Percentiles rank a stretch among this genome's conserved stretches.
Conservation (phyloP, 768 basidiomycete species). For the Termitomyces eurrhizus region DNA sequence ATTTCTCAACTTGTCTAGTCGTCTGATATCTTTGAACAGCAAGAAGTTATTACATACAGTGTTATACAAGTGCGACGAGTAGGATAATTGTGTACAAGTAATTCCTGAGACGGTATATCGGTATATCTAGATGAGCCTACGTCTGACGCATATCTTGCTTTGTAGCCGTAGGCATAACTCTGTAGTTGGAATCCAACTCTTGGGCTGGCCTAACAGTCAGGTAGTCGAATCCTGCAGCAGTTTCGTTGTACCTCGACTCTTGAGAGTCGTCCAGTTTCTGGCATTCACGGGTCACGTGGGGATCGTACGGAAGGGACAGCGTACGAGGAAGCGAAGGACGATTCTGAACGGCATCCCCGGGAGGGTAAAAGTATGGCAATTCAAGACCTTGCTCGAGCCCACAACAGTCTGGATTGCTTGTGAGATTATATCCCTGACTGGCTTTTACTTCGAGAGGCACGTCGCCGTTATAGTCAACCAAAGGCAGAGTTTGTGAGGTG, state of each 20-base stretch:
- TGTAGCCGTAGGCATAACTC: background rate
- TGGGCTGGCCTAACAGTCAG: background rate
- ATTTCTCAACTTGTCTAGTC: slow-evolving; percentile 16
- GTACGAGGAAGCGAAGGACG: background rate
- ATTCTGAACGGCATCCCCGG: background rate
- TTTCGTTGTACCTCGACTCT: background rate
- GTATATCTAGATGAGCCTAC: background rate
- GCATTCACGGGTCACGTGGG: background rate
- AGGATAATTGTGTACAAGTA: background rate
- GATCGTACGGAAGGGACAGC: slow-evolving; percentile 9
- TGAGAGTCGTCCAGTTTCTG: background rate
- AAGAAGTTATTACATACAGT: slow-evolving; percentile 1
- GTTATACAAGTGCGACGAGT: background rate
- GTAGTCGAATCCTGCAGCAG: background rate
- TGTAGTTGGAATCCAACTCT: background rate
- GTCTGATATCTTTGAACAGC: slow-evolving; percentile 17
- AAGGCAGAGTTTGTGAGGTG: background rate
- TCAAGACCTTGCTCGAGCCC: background rate
- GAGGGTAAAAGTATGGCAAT: background rate
- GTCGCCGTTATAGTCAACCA: background rate
- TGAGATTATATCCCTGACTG: background rate
- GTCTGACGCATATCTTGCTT: background rate
- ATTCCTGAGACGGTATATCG: background rate
- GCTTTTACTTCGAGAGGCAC: background rate
- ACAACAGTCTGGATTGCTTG: background rate